These are phyloP conservation scores for Myriangium duriaei DNA, from an alignment of 2,329 filamentous ascomycete species.

Conservation along the genomic window DNA sequence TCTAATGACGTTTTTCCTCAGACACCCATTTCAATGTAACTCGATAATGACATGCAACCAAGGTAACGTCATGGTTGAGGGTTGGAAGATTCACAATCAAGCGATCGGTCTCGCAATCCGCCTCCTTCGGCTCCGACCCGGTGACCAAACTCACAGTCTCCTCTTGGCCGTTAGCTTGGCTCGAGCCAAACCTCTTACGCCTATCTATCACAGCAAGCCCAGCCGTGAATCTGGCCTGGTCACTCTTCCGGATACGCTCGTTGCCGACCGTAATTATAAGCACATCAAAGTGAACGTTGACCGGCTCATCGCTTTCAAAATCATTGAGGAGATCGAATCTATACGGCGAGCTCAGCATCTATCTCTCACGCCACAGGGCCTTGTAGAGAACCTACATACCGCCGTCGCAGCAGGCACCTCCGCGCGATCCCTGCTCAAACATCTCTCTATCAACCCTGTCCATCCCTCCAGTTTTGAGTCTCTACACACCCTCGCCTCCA, in stretches of 20 bases:
- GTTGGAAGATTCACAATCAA: background rate
- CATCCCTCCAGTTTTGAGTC: too few species aligned
- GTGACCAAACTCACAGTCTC: constrained; percentile 18
- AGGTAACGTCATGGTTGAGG: background rate
- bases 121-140: background rate
- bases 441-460: too few species aligned
- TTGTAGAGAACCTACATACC: too few species aligned
- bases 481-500: too few species aligned
- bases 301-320: constrained; percentile 15
- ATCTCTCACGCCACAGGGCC: too few species aligned
- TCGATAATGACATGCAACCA: background rate
- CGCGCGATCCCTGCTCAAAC: too few species aligned
- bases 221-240: constrained; percentile 4
- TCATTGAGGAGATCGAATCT: constrained; percentile 18
- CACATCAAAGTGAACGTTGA: constrained; percentile 1
- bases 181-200: constrained; percentile 19
- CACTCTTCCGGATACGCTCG: background rate
- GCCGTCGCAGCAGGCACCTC: too few species aligned
- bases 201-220: constrained; percentile 10
- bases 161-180: constrained; percentile 30
- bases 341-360: too few species aligned
- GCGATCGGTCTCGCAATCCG: background rate
- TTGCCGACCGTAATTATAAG: background rate
- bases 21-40: background rate
- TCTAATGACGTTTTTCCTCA: constrained; percentile 35